Evolutionary conservation across 108 stramenopile genomes (phyloP).

Genomic region (Mediolabrus comicus): DNA sequence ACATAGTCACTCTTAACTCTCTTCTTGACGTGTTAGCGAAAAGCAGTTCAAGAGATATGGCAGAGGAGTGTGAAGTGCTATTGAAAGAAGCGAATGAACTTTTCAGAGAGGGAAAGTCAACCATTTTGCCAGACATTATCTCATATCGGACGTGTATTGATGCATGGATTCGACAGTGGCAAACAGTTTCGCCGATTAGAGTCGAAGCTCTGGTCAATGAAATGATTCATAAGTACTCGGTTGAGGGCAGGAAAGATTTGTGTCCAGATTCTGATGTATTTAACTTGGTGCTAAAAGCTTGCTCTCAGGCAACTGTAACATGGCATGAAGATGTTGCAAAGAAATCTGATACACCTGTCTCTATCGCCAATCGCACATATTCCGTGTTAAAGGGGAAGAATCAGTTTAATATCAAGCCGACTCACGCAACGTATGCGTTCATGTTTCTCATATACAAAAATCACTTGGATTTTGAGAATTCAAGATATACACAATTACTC

Average conservation of each 20-base stretch:
- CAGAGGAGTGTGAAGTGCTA: slow-evolving; percentile 19
- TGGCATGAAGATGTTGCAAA: slow-evolving; percentile 14
- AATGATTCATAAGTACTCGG: slow-evolving; percentile 25
- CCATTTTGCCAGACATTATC: slow-evolving; percentile 29
- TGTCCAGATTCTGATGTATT: slow-evolving; percentile 28
- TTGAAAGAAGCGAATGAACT: slow-evolving; percentile 17
- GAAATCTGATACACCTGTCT: slow-evolving; percentile 13
- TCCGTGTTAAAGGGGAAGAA: slow-evolving; percentile 20
- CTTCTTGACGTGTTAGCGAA: slow-evolving; percentile 42
- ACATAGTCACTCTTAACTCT: slow-evolving; percentile 20
- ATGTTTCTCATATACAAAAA: slow-evolving; percentile 39
- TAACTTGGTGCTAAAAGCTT: slow-evolving; percentile 45
- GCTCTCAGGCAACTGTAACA: slow-evolving; percentile 16
- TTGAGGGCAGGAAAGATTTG: slow-evolving; percentile 25
- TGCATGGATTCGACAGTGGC: slow-evolving; percentile 36
- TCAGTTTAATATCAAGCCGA: slow-evolving; percentile 23
- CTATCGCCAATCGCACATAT: slow-evolving; percentile 37
- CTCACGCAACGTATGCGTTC: slow-evolving; percentile 41
- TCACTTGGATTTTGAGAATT: slow-evolving; percentile 34
- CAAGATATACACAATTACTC: slow-evolving; percentile 26
- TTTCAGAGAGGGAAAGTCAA: slow-evolving; percentile 15
- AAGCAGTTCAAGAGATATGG: slow-evolving; percentile 15
- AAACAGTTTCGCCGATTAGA: slow-evolving; percentile 14
- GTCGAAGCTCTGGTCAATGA: slow-evolving; percentile 32
- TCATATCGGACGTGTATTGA: slow-evolving; percentile 38